Evolutionary conservation across 192 early-diverging fungal species (phyloP).

Genomic region (Rhizophagus clarus): DNA sequence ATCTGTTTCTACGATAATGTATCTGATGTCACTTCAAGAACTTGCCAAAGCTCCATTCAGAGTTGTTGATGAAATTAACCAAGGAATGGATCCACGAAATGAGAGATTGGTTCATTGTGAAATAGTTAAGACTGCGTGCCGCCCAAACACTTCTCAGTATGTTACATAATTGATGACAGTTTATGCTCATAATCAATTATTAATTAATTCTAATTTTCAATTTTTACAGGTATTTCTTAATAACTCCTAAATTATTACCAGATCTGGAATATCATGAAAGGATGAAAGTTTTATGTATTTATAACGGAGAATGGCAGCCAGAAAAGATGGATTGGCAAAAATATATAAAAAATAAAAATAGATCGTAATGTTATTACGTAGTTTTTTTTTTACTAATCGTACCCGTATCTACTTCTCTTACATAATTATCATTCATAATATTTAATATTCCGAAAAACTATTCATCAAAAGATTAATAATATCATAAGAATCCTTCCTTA

Average conservation of each 20-base stretch:
- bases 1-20: constrained; percentile 94
- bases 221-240: constrained; percentile 82
- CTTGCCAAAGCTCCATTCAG: constrained; percentile 91
- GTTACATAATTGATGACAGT: constrained; percentile 2
- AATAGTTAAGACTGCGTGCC: constrained; percentile 83
- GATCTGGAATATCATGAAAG: constrained; percentile 88
- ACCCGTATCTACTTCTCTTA: no score
- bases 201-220: background rate
- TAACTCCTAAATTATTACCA: constrained; percentile 97
- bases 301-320: constrained; percentile 85
- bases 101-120: constrained; percentile 94
- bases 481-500: no score
- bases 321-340: constrained; percentile 19
- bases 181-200: background rate
- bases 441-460: no score
- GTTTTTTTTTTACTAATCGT: no score
- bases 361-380: no score
- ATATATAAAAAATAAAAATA: constrained; percentile 4
- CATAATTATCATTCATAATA: no score
- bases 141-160: constrained; percentile 69
- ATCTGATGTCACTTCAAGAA: constrained; percentile 91
- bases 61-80: constrained; percentile 99
- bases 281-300: constrained; percentile 92
- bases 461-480: no score
- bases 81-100: constrained; percentile 98